Evolutionary conservation across 495 filamentous ascomycete species (phyloP), one percentile per base, ranked within the genome.

Genomic region (Staphylotrichum tortipilum): DNA sequence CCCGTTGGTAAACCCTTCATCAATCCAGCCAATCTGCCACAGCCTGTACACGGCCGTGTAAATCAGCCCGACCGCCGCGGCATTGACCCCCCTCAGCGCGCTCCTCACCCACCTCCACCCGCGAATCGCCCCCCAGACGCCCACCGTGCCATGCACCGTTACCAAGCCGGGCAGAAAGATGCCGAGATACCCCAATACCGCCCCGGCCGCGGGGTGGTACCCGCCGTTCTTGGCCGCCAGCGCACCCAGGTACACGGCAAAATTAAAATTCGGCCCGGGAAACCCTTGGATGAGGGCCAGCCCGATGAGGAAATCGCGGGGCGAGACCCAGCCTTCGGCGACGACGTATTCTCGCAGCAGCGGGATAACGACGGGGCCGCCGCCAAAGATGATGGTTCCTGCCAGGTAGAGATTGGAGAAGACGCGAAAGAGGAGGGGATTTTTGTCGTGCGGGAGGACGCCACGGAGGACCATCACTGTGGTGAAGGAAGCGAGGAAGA

Each of bases 1-100:
- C 2, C 83, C 84, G n/a, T 53, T 59, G 28, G 75, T 59, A 15
- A 75, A 81, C 0, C 66, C 68, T 23, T 68, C 67, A 43, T 73
- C 70, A 38, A 91, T 60, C 60, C 79, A 87, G 0, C 87, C 87
- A 56, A 89, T 84, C 68, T 85, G 71, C 80, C 84, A 90, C 23
- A 94, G 72, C 30, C 84, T 70, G 53, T 94, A 91, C 11, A 94
- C 87, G n/a, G 87, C 87, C n/a, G 86, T 89, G 54, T 84, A 94
- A 5, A 91, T 83, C 51, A 91, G 54, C 0, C 87, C 87, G 0
- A 90, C 83, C 0, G 87, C 87, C 0, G 78, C 73, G 1, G 88
- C 86, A 63, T 89, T 89, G 4, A 89, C 62, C 0, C 87, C 87
- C 9, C 85, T 60, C 45, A 90, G 55, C 11, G 76, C 59, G 10